Evolutionary conservation across 2,329 filamentous ascomycete genomes (phyloP).

Genomic region (Exserohilum rostratum): DNA sequence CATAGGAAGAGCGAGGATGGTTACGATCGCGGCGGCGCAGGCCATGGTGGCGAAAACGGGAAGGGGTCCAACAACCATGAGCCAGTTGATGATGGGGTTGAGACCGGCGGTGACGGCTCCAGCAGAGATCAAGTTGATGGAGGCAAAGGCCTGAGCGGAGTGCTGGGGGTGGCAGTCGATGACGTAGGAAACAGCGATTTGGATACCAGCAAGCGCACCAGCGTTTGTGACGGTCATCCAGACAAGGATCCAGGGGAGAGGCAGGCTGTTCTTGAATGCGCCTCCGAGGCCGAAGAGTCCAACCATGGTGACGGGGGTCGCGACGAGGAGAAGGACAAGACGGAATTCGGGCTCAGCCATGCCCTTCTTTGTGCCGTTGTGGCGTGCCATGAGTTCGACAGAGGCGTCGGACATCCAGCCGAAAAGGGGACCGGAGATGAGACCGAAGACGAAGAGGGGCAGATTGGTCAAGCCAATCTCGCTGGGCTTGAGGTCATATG

Average conservation of each 20-base stretch:
- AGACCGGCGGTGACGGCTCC: slow-evolving; percentile 4
- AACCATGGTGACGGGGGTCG: slow-evolving; percentile 14
- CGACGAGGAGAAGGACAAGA: slow-evolving; percentile 14
- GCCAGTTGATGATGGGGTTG: slow-evolving; percentile 12
- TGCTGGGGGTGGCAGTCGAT: slow-evolving; percentile 21
- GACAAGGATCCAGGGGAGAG: slow-evolving; percentile 15
- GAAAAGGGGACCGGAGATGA: slow-evolving; percentile 14
- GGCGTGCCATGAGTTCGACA: slow-evolving; percentile 12
- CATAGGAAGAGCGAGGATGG: slow-evolving; percentile 7
- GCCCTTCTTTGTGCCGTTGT: slow-evolving; percentile 18
- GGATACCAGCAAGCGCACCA: slow-evolving; percentile 9
- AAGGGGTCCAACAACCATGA: background rate
- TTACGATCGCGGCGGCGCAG: slow-evolving; percentile 4
- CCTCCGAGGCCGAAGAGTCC: slow-evolving; percentile 14
- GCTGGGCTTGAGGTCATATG: slow-evolving; percentile 16
- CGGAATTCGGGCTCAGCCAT: slow-evolving; percentile 21
- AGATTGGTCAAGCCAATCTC: slow-evolving; percentile 21
- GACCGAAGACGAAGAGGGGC: slow-evolving; percentile 13
- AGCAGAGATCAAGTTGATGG: slow-evolving; percentile 15
- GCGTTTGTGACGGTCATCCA: slow-evolving; percentile 16
- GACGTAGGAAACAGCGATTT: slow-evolving; percentile 17
- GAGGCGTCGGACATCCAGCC: slow-evolving; percentile 20
- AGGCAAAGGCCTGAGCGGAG: slow-evolving; percentile 17
- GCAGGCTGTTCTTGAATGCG: slow-evolving; percentile 9
- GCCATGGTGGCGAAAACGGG: slow-evolving; percentile 7